Conservation (phyloP, 2,329 filamentous ascomycete genomes). For the Proliferodiscus dingleyae region DNA sequence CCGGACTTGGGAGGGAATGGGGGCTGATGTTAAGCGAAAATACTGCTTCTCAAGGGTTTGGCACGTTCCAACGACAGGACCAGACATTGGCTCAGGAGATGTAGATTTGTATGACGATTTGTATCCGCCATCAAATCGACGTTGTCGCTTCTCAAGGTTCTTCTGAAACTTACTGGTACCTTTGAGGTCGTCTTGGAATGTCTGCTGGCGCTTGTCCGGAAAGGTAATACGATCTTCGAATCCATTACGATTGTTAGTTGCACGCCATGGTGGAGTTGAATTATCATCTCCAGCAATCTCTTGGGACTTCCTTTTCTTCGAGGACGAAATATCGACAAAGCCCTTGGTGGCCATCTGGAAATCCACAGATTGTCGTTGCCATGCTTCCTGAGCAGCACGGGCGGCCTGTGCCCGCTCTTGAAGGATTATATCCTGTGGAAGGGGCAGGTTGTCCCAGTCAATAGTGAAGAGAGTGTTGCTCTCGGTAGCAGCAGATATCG, state of each 20-base stretch:
- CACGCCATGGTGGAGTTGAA: conserved; percentile 65
- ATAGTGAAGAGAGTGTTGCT: conserved; percentile 64
- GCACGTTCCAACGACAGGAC: conserved; percentile 81
- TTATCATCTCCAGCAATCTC: conserved; percentile 52
- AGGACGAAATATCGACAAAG: conserved; percentile 21
- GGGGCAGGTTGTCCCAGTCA: conserved; percentile 77
- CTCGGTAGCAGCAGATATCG: conserved; percentile 79
- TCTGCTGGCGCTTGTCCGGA: conserved; percentile 41
- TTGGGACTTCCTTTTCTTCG: conserved; percentile 80
- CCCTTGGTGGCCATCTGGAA: conserved; percentile 21
- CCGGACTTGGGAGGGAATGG: conserved; percentile 82
- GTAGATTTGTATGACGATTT: conserved; percentile 50
- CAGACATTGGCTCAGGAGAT: conserved; percentile 52
- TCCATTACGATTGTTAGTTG: conserved; percentile 51
- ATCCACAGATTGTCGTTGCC: conserved; percentile 28
- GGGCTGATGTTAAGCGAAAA: conserved; percentile 85
- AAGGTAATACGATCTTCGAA: conserved; percentile 71
- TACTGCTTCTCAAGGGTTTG: conserved; percentile 87
- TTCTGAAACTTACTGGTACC: conserved; percentile 83
- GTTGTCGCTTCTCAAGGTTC: conserved; percentile 81
- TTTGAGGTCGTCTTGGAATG: conserved; percentile 44
- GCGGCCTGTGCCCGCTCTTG: conserved; percentile 56
- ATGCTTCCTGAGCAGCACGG: conserved; percentile 9
- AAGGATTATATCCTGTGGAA: conserved; percentile 76
- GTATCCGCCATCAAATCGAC: conserved; percentile 72